phyloP scores from a whole-genome alignment of 2,329 filamentous ascomycete genomes.

The Dothistroma pini region DNA sequence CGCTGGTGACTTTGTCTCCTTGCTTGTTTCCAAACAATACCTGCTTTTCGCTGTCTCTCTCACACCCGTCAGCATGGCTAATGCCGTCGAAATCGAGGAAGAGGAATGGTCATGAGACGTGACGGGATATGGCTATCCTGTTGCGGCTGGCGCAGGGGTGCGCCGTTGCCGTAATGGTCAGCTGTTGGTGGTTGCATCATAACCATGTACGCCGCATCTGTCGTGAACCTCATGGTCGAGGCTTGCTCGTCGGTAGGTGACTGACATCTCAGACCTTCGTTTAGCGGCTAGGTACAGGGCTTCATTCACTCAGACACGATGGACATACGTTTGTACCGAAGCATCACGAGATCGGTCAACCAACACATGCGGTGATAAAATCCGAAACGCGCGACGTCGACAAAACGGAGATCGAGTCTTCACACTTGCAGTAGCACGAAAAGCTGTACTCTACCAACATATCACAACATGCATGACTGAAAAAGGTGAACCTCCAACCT shows the following conservation, averaged over 20 bases:
- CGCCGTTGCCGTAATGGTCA: neutral
- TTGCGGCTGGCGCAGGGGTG: neutral
- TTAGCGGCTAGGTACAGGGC: neutral
- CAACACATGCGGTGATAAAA: neutral
- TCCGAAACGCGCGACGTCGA: neutral
- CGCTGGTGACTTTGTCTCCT: neutral
- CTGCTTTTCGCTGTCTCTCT: neutral
- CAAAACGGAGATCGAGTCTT: neutral
- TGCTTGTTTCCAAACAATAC: neutral
- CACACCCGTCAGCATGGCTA: neutral
- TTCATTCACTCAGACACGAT: neutral
- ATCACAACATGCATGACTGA: neutral
- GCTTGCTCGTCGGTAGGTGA: neutral
- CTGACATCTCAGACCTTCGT: neutral
- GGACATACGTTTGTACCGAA: neutral
- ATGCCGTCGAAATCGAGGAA: neutral
- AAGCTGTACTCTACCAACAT: neutral
- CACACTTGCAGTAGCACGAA: neutral
- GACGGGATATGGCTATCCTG: neutral
- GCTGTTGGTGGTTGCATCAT: conserved; percentile 1
- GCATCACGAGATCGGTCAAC: neutral
- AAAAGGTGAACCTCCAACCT: neutral
- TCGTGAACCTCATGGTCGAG: neutral
- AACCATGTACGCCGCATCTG: neutral
- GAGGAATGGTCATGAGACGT: neutral